These are phyloP conservation scores for Alternaria sp. DNA, from an alignment of 2,329 filamentous ascomycete species.

Conservation along the genomic window DNA sequence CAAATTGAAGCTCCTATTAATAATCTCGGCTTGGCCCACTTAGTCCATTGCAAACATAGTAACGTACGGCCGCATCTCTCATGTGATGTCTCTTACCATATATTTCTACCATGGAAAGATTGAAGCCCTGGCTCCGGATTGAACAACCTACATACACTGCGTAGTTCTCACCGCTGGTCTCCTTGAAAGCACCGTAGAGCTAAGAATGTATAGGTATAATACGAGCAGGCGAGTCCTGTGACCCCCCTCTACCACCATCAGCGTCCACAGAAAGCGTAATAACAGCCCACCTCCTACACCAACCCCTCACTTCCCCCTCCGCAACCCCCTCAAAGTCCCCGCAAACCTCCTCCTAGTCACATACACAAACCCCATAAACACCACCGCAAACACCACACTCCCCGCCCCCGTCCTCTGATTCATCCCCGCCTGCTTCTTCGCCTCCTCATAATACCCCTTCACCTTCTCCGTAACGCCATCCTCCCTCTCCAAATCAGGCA, in stretches of 20 bases:
- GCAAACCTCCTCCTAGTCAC: constrained; percentile 33
- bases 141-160: neutral
- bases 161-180: neutral
- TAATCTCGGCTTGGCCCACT: too few species aligned
- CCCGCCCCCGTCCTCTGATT: constrained; percentile 24
- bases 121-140: neutral
- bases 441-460: constrained; percentile 29
- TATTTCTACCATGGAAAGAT: neutral
- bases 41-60: too few species aligned
- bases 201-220: neutral
- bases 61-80: neutral
- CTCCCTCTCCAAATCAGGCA: constrained; percentile 69
- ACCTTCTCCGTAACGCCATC: constrained; percentile 25
- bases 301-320: constrained; percentile 5
- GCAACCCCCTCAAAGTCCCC: constrained; percentile 30
- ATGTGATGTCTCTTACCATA: neutral
- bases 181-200: neutral
- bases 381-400: constrained; percentile 16
- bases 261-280: neutral
- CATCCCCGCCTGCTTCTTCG: constrained; percentile 25
- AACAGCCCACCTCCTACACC: too few species aligned
- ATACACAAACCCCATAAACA: constrained; percentile 28
- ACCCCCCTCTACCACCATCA: neutral
- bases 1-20: neutral
- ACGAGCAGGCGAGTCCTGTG: neutral